Evolutionary conservation across 805 yeast genomes (phyloP), one percentile per base, ranked within the genome.

Genomic region (Metschnikowia gruessii): DNA sequence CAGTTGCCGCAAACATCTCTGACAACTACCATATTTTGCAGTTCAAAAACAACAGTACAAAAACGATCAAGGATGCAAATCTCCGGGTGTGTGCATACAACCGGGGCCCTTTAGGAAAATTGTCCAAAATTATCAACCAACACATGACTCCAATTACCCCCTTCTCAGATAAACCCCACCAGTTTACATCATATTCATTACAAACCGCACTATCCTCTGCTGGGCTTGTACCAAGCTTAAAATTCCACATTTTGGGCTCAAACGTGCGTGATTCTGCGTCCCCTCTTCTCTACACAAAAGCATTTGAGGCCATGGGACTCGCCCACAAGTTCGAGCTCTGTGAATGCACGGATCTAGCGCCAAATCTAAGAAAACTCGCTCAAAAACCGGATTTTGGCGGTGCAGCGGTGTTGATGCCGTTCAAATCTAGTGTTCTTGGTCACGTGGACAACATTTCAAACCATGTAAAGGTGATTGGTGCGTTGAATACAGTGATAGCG

Each of bases 201-300:
- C 33, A 30, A 15, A 3, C 3, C 8, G 17, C 33, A 3, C 33
- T 30, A 13, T 13, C 17, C 10, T 30, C 17, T 40, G 40, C 39
- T 3, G 52, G 53, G 37, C 19, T 55, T 15, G 24, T 44, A 17
- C 55, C 57, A 3, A 30, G 24, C 8, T 38, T 46, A n/a, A 34
- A 43, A 8, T 56, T 52, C 47, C 50, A 50, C 33, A 43, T 52
- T 8, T 39, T 51, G 42, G 59, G 59, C 15, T 17, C 32, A 15
- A 42, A 47, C 33, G 51, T 52, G 13, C 26, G 50, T 3, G 37
- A 37, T 6, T 40, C 50, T 4, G 44, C 53, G 13, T 49, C 52
- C n/a, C 60, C 58, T 1, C 33, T 28, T 6, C 42, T 56, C 16
- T 51, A 54, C 33, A 48, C 43, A 24, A 24, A 37, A 6, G 52